phyloP scores from a whole-genome alignment of 148 eudicot species.

The Arctostaphylos glauca region DNA sequence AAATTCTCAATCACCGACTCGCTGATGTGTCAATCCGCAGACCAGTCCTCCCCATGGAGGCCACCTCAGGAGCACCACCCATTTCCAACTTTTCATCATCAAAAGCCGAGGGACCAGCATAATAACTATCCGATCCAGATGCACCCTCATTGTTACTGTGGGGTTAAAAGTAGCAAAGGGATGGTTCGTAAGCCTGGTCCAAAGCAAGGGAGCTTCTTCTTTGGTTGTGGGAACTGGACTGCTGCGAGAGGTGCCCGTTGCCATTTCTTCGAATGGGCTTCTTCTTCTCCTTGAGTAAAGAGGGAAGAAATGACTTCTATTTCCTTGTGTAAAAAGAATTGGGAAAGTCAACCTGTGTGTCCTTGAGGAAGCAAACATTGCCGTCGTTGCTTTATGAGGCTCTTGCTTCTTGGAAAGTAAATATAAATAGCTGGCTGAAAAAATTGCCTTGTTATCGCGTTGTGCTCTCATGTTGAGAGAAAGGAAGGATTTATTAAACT shows the following conservation, averaged over 20 bases:
- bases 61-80: slow-evolving; percentile 33
- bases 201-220: slow-evolving; percentile 62
- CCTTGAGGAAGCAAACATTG: slow-evolving; percentile 18
- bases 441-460: slow-evolving; percentile 1
- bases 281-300: slow-evolving; percentile 27
- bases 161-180: slow-evolving; percentile 62
- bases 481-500: slow-evolving; percentile 16
- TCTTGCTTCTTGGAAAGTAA: slow-evolving; percentile 19
- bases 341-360: slow-evolving; percentile 1
- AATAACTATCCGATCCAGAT: slow-evolving; percentile 22
- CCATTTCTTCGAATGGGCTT: slow-evolving; percentile 65
- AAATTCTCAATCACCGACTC: slow-evolving; percentile 69
- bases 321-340: slow-evolving; percentile 18
- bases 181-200: slow-evolving; percentile 65
- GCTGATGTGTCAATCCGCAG: slow-evolving; percentile 41
- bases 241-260: slow-evolving; percentile 70
- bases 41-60: slow-evolving; percentile 33
- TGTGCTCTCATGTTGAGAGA: slow-evolving; percentile 4
- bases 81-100: slow-evolving; percentile 35
- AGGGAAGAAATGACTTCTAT: slow-evolving; percentile 9
- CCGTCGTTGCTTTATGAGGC: slow-evolving; percentile 7
- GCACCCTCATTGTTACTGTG: slow-evolving; percentile 63
- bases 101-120: slow-evolving; percentile 31
- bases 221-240: slow-evolving; percentile 86
- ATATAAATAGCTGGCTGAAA: slow-evolving; percentile 15